A percentile compares a stretch with the other conserved stretches of the same genome.
Evolutionary conservation across 2,329 filamentous ascomycete species (phyloP).

Genomic region (Penicillium expansum): DNA sequence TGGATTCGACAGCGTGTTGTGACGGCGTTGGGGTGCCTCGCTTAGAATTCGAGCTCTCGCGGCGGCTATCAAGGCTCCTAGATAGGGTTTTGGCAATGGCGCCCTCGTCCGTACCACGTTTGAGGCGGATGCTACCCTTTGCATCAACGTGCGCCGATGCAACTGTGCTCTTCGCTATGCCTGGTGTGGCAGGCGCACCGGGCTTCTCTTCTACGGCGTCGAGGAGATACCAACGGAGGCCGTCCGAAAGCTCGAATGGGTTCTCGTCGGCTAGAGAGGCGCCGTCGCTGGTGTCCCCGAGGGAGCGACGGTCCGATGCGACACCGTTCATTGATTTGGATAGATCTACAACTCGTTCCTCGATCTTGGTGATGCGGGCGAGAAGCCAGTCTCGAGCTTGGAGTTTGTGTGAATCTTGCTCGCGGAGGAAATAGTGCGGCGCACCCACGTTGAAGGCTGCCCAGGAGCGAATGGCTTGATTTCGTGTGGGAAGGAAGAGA

Average conservation of each 20-base stretch:
- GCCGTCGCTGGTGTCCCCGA: slow-evolving; percentile 52
- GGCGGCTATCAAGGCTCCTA: slow-evolving; percentile 85
- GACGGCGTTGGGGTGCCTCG: slow-evolving; percentile 54
- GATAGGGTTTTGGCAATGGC: slow-evolving; percentile 75
- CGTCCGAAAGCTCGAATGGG: slow-evolving; percentile 93
- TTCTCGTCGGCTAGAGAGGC: slow-evolving; percentile 80
- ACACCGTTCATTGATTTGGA: slow-evolving; percentile 68
- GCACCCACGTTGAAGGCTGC: slow-evolving; percentile 97
- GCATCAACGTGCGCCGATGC: slow-evolving; percentile 84
- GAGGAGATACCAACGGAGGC: slow-evolving; percentile 91
- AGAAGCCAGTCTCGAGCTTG: slow-evolving; percentile 92
- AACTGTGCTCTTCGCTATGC: slow-evolving; percentile 86
- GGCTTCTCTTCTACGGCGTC: slow-evolving; percentile 92
- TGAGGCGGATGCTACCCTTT: slow-evolving; percentile 62
- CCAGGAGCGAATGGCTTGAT: slow-evolving; percentile 93
- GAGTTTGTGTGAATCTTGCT: slow-evolving; percentile 84
- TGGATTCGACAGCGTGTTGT: slow-evolving; percentile 34
- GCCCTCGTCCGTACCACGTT: slow-evolving; percentile 59
- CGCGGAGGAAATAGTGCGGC: slow-evolving; percentile 93
- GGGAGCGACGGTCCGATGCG: slow-evolving; percentile 52
- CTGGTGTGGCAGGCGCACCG: slow-evolving; percentile 85
- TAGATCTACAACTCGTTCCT: slow-evolving; percentile 90
- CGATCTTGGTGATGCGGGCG: slow-evolving; percentile 83
- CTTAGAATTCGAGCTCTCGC: slow-evolving; percentile 82
- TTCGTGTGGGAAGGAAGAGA: slow-evolving; percentile 88